phyloP scores from a whole-genome alignment of 2,329 filamentous ascomycete genomes.

The Metarhizium brunneum region DNA sequence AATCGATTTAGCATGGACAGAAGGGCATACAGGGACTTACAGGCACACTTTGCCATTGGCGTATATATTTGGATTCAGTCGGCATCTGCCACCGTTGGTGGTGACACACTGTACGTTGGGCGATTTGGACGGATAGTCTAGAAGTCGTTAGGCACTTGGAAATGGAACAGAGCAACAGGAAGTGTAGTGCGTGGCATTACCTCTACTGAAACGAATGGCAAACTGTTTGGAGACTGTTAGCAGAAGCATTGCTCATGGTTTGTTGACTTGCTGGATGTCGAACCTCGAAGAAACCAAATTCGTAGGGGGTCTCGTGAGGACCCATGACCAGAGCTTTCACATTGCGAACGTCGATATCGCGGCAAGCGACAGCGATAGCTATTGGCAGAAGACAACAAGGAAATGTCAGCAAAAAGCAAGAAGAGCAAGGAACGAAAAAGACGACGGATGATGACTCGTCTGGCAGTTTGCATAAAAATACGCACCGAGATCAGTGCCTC shows the following conservation, averaged over 20 bases:
- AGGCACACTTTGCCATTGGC: conserved; percentile 84
- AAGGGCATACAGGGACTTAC: conserved; percentile 39
- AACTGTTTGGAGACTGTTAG: conserved; percentile 44
- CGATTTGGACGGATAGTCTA: conserved; percentile 73
- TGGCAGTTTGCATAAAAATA: conserved; percentile 7
- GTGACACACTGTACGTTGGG: conserved; percentile 60
- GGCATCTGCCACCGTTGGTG: conserved; percentile 77
- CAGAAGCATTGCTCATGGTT: background rate
- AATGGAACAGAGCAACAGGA: background rate
- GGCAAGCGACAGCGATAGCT: conserved; percentile 81
- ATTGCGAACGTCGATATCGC: conserved; percentile 80
- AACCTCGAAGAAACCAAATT: conserved; percentile 96
- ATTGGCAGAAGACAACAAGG: background rate
- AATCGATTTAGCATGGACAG: background rate
- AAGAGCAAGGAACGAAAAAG: background rate
- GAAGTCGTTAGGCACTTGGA: conserved; percentile 1
- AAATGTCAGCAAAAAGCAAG: conserved; percentile 3
- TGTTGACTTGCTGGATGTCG: conserved; percentile 13
- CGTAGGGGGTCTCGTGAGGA: conserved; percentile 89
- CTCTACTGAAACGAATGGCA: conserved; percentile 64
- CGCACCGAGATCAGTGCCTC: conserved; percentile 74
- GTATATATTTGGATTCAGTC: conserved; percentile 98
- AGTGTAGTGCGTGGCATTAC: conserved; percentile 30
- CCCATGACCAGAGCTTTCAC: conserved; percentile 85
- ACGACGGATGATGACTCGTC: background rate